These are phyloP conservation scores for Cladosporium phlei DNA, from an alignment of 2,329 filamentous ascomycete genomes.

Conservation along the genomic window DNA sequence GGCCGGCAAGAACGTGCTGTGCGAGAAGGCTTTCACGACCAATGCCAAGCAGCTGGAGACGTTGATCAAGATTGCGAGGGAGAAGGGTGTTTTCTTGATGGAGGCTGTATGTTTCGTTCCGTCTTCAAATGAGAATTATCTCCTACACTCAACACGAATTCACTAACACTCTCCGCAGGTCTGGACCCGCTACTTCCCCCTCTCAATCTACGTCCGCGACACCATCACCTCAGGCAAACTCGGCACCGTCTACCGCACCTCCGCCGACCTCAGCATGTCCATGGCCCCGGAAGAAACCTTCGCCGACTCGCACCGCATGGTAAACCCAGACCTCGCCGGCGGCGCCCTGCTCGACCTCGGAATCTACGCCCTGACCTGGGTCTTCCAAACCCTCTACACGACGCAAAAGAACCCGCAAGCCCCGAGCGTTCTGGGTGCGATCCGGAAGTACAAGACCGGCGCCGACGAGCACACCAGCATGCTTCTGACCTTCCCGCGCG, in stretches of 20 bases:
- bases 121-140: background rate
- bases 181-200: slow-evolving; percentile 76
- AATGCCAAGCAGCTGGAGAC: slow-evolving; percentile 71
- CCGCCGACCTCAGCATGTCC: slow-evolving; percentile 56
- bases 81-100: slow-evolving; percentile 71
- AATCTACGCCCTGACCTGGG: slow-evolving; percentile 85
- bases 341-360: slow-evolving; percentile 80
- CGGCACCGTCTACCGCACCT: slow-evolving; percentile 53
- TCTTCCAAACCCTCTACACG: slow-evolving; percentile 85
- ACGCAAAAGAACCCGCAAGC: slow-evolving; percentile 63
- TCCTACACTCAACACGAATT: background rate
- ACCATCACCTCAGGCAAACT: slow-evolving; percentile 53
- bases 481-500: slow-evolving; percentile 67
- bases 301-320: slow-evolving; percentile 66
- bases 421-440: slow-evolving; percentile 62
- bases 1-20: slow-evolving; percentile 81
- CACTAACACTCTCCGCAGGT: slow-evolving; percentile 31
- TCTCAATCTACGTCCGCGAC: slow-evolving; percentile 71
- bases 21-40: slow-evolving; percentile 86
- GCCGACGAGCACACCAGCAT: slow-evolving; percentile 76
- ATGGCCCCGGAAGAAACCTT: slow-evolving; percentile 57
- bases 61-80: slow-evolving; percentile 65
- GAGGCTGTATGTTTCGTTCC: slow-evolving; percentile 44
- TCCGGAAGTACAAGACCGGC: slow-evolving; percentile 69
- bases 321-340: slow-evolving; percentile 77